Evolutionary conservation across 352 stramenopile genomes (phyloP).

Genomic region (Peronospora tabacina): DNA sequence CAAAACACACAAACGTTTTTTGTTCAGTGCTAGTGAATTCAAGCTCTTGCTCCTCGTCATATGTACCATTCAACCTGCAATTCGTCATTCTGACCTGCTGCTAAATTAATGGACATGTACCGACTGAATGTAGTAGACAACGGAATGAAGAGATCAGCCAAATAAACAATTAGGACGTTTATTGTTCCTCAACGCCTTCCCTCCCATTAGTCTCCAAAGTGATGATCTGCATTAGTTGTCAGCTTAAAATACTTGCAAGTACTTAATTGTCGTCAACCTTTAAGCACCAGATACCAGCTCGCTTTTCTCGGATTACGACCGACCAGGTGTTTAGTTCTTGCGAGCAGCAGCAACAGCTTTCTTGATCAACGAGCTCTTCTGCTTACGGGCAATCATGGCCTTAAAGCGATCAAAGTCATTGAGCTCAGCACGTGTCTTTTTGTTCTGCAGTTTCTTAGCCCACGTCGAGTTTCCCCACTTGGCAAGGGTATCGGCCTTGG

Average conservation of each 20-base stretch:
- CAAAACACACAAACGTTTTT: too few species aligned
- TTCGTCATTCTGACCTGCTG: neutral
- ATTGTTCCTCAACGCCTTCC: conserved; percentile 25
- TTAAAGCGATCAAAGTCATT: conserved; percentile 99
- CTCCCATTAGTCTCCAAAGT: neutral
- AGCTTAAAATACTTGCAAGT: conserved; percentile 2
- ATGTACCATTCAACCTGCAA: neutral
- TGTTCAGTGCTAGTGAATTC: too few species aligned
- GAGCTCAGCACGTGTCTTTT: conserved; percentile 91
- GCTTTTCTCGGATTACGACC: neutral
- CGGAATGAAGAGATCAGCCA: conserved; percentile 23
- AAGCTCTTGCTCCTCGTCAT: too few species aligned
- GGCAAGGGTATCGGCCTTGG: conserved; percentile 79
- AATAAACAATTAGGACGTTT: conserved; percentile 38
- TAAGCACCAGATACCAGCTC: conserved; percentile 1
- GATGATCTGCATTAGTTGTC: neutral
- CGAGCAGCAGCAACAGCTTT: conserved; percentile 74
- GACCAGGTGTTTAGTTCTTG: conserved; percentile 52
- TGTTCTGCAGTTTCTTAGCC: conserved; percentile 97
- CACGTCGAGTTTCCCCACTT: conserved; percentile 95
- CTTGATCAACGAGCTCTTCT: conserved; percentile 94
- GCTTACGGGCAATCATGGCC: conserved; percentile 98
- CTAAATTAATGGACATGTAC: neutral
- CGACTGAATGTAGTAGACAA: neutral
- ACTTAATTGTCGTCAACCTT: conserved; percentile 5